phyloP scores from a whole-genome alignment of 164 flowering plant species.

The Liquidambar formosana region DNA sequence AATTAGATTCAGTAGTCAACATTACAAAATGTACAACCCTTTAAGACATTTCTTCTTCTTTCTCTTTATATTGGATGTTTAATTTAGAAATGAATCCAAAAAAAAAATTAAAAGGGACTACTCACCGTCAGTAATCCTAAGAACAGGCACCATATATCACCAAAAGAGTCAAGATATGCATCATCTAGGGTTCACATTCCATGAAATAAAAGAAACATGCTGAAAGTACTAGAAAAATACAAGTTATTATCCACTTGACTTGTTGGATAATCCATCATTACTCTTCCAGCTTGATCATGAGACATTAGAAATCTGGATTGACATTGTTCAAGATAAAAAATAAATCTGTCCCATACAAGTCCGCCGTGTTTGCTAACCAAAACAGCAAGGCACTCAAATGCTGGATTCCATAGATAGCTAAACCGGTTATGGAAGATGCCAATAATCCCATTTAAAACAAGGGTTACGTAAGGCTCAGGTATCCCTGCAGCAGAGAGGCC shows the following conservation, averaged over 20 bases:
- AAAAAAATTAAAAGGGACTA: too few relatives aligned
- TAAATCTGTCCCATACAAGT: slow-evolving; percentile 58
- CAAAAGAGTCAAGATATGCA: too few relatives aligned
- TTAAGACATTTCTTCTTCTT: too few relatives aligned
- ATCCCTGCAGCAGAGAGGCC: slow-evolving; percentile 51
- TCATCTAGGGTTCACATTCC: neutral
- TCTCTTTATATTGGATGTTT: too few relatives aligned
- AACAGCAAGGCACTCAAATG: slow-evolving; percentile 65
- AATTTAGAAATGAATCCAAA: too few relatives aligned
- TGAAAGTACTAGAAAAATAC: neutral
- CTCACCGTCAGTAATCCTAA: too few relatives aligned
- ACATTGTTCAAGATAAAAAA: slow-evolving; percentile 50
- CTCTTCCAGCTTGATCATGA: slow-evolving; percentile 25
- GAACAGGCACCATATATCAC: too few relatives aligned
- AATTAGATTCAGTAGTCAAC: too few relatives aligned
- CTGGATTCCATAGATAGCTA: slow-evolving; percentile 66
- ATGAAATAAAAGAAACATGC: neutral
- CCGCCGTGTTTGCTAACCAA: slow-evolving; percentile 41
- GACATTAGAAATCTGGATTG: slow-evolving; percentile 37
- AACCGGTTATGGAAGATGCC: slow-evolving; percentile 89
- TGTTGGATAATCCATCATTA: slow-evolving; percentile 18
- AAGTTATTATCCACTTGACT: slow-evolving; percentile 31
- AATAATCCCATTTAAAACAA: slow-evolving; percentile 65
- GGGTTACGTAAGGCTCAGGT: slow-evolving; percentile 50
- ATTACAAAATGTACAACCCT: too few relatives aligned